Base-by-base conservation (phyloP, 2,329 filamentous ascomycete genomes). In the Zasmidium citrigriseum region DNA sequence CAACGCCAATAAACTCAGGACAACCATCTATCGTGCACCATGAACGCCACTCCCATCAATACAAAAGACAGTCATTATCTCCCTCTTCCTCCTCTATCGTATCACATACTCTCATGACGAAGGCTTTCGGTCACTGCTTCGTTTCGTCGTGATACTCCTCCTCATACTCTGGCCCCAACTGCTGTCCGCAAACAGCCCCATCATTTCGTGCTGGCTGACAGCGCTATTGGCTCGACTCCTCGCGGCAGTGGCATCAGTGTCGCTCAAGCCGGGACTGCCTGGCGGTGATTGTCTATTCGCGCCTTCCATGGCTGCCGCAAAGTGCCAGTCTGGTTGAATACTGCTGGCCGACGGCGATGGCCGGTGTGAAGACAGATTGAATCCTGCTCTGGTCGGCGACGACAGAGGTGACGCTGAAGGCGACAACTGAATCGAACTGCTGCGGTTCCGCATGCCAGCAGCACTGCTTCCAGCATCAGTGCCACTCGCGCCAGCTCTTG, bases 81-180 rank as follows among this genome's bases (percentile, higher is more conserved):
- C 27, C 7, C 27, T 34, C 27, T 34, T 34, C 18, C 34, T 16
- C 34, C 34, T 41, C 34, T 16, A 16, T 29, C 20, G 20, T 9
- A 20, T 22, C 23, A 38, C 46, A 55, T 55, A 45, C 41, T 41
- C 41, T 61, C 56, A 61, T 53, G 59, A 63, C 23, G 64, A 64
- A 20, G 66, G 60, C 52, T 58, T 34, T 45, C 59, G 59, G 24
- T 70, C 69, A 41, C 77, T 74, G 62, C 54, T 41, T 51, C 84
- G 79, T 68, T 80, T 81, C 68, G 80, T 83, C 54, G 92, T 96
- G 67, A 95, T 91, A 77, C 91, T 96, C 62, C 91, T 84, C 63
- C 92, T 83, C 64, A 97, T 92, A 79, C 90, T 96, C 76, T 96
- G 91, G 52, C 93, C 90, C 93, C 93, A 98, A 16, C 90, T 88